These are phyloP conservation scores for Pichia terricola DNA, from an alignment of 1,139 yeast genomes.

Conservation along the genomic window DNA sequence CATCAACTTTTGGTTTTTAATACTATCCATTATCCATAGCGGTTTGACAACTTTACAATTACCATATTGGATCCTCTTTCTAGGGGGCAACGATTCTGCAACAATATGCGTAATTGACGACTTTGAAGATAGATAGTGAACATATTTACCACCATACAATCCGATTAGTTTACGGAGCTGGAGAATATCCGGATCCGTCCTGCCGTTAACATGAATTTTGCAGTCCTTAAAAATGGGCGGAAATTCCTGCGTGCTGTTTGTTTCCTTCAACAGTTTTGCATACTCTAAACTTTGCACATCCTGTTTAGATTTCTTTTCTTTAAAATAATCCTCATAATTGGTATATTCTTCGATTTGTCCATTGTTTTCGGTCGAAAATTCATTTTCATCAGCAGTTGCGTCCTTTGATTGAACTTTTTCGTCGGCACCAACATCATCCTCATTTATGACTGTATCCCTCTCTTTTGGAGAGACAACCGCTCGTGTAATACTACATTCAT, in stretches of 20 bases:
- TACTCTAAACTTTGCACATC: constrained; percentile 52
- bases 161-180: constrained; percentile 66
- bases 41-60: constrained; percentile 74
- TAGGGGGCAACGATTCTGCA: constrained; percentile 69
- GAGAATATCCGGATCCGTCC: constrained; percentile 67
- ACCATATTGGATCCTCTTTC: constrained; percentile 56
- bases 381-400: too few relatives aligned
- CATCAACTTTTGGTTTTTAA: constrained; percentile 36
- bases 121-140: constrained; percentile 60
- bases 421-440: too few relatives aligned
- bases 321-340: constrained; percentile 60
- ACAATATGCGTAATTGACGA: constrained; percentile 75
- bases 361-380: neutral
- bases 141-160: constrained; percentile 70
- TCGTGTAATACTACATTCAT: too few relatives aligned
- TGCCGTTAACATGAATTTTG: constrained; percentile 72
- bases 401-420: too few relatives aligned
- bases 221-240: constrained; percentile 52
- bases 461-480: too few relatives aligned
- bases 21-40: constrained; percentile 67
- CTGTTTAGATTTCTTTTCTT: constrained; percentile 58
- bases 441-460: too few relatives aligned
- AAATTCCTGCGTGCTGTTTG: constrained; percentile 15
- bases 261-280: constrained; percentile 38
- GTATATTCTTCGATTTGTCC: constrained; percentile 37